phyloP scores from a whole-genome alignment of 306 rosid genomes.

The Gillenia trifoliata region DNA sequence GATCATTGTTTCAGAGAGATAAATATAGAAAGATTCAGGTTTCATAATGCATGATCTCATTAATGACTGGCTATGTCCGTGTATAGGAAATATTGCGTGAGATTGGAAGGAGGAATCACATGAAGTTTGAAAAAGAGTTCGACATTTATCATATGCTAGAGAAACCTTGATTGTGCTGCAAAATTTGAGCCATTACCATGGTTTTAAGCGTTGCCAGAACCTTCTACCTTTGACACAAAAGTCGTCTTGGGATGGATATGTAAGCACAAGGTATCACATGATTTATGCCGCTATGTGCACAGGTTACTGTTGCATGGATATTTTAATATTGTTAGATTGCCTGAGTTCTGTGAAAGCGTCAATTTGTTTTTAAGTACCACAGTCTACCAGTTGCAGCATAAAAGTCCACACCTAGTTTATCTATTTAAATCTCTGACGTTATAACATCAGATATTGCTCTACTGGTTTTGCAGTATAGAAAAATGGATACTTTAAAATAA shows the following conservation, averaged over 20 bases:
- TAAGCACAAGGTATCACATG: background rate
- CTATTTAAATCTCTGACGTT: too few relatives aligned
- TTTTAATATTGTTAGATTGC: too few relatives aligned
- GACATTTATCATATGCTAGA: background rate
- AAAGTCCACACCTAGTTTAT: too few relatives aligned
- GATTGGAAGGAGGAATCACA: background rate
- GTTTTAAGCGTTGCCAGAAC: background rate
- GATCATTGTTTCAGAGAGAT: constrained; percentile 11
- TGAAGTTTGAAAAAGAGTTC: background rate
- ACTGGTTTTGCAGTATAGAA: background rate
- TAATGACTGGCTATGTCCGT: background rate
- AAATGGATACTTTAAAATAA: too few relatives aligned
- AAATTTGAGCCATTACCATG: background rate
- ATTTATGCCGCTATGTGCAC: too few relatives aligned
- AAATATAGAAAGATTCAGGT: background rate
- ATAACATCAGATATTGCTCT: too few relatives aligned
- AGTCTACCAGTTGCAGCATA: too few relatives aligned
- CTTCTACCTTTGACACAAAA: too few relatives aligned
- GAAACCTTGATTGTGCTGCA: rapidly evolving
- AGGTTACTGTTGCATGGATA: too few relatives aligned
- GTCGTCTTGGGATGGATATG: background rate
- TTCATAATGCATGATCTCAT: background rate
- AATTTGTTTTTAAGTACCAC: too few relatives aligned
- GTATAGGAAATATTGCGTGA: background rate
- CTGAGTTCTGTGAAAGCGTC: too few relatives aligned